Conservation (phyloP, 2,329 filamentous ascomycete genomes). For the Cercospora sojina region DNA sequence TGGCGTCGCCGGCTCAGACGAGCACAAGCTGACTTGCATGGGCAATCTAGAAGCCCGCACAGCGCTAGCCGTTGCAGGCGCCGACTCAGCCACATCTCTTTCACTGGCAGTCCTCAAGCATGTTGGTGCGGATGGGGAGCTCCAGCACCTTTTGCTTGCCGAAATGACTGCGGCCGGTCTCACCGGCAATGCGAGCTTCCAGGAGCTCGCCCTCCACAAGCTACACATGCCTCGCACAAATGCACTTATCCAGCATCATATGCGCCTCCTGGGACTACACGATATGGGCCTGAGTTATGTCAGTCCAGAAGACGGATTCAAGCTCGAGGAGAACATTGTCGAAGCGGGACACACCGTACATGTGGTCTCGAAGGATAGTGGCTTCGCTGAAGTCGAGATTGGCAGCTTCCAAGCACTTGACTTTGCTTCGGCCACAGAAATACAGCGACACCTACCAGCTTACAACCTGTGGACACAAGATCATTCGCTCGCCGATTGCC, state of each 20-base stretch:
- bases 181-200: constrained; percentile 12
- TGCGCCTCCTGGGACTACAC: constrained; percentile 16
- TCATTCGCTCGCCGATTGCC: constrained; percentile 9
- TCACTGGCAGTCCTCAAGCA: constrained; percentile 20
- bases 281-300: constrained; percentile 16
- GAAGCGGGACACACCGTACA: background rate
- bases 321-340: background rate
- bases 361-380: background rate
- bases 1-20: background rate
- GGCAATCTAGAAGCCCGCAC: constrained; percentile 17
- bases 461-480: constrained; percentile 12
- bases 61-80: constrained; percentile 22
- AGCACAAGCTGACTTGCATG: background rate
- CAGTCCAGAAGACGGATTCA: constrained; percentile 3
- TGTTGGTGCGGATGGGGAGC: constrained; percentile 19
- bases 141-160: constrained; percentile 21
- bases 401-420: constrained; percentile 11
- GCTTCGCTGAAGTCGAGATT: background rate
- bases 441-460: constrained; percentile 15
- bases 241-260: constrained; percentile 21
- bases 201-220: constrained; percentile 16
- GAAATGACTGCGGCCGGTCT: constrained; percentile 17
- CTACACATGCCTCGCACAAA: constrained; percentile 19
- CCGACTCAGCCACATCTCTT: constrained; percentile 23
- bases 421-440: background rate